These are phyloP conservation scores for Candida nitratophila DNA, from an alignment of 805 yeast species.

Conservation along the genomic window DNA sequence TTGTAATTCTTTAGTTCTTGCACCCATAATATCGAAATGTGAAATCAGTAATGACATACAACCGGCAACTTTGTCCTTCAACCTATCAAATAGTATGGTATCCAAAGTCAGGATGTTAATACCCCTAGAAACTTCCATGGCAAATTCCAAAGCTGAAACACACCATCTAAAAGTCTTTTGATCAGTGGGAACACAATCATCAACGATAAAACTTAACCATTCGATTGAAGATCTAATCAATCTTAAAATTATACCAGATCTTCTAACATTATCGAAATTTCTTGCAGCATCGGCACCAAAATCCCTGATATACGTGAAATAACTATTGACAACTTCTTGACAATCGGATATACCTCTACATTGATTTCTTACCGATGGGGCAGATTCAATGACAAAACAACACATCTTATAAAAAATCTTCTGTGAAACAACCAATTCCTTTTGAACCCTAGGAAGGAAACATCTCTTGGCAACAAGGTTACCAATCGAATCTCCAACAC, in stretches of 20 bases:
- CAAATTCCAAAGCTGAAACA: constrained; percentile 90
- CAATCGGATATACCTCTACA: constrained; percentile 54
- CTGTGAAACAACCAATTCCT: constrained; percentile 60
- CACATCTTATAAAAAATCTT: constrained; percentile 63
- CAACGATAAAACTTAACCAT: constrained; percentile 90
- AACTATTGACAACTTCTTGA: constrained; percentile 70
- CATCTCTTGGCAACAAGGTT: constrained; percentile 57
- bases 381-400: constrained; percentile 55
- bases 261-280: constrained; percentile 54
- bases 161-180: constrained; percentile 92
- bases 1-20: constrained; percentile 72
- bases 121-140: constrained; percentile 90
- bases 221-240: constrained; percentile 73
- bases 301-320: constrained; percentile 75
- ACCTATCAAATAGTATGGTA: constrained; percentile 63
- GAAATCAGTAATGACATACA: constrained; percentile 91
- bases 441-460: constrained; percentile 65
- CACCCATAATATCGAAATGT: constrained; percentile 98
- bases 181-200: constrained; percentile 91
- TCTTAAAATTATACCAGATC: constrained; percentile 62
- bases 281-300: constrained; percentile 67
- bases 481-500: constrained; percentile 48
- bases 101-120: constrained; percentile 77
- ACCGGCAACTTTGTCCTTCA: constrained; percentile 82
- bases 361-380: constrained; percentile 42